A percentile compares a stretch with the other conserved stretches of the same genome.
These are phyloP conservation scores for Phaeotremella fagi DNA, from an alignment of 768 basidiomycete species.

Conservation along the genomic window DNA sequence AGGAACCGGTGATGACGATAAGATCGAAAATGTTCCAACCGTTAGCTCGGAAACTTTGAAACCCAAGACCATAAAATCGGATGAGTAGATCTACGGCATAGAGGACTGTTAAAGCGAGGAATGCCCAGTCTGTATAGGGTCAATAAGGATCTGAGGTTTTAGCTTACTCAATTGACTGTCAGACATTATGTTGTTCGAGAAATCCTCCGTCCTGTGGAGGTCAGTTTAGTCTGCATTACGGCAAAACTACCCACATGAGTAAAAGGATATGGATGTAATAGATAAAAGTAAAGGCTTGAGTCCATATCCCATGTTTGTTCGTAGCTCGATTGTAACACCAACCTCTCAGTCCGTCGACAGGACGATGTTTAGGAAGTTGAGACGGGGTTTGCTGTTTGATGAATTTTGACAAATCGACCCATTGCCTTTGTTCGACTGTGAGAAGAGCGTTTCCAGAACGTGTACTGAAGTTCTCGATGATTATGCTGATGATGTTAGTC, in stretches of 20 bases:
- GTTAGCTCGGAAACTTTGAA: slow-evolving; percentile 74
- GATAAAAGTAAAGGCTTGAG: slow-evolving; percentile 67
- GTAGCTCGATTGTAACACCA: slow-evolving; percentile 94
- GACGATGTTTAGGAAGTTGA: slow-evolving; percentile 65
- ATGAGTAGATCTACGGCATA: slow-evolving; percentile 73
- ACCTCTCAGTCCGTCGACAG: slow-evolving; percentile 56
- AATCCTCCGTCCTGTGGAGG: slow-evolving; percentile 70
- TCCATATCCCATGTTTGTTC: slow-evolving; percentile 91
- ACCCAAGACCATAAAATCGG: slow-evolving; percentile 78
- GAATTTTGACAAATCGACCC: slow-evolving; percentile 87
- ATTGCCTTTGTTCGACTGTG: slow-evolving; percentile 81
- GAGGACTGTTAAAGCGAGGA: slow-evolving; percentile 64
- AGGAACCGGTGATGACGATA: slow-evolving; percentile 70
- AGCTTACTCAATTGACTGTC: slow-evolving; percentile 46
- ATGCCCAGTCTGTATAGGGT: slow-evolving; percentile 60
- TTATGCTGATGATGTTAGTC: slow-evolving; percentile 62
- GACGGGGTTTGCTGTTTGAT: slow-evolving; percentile 82
- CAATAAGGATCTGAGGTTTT: background rate
- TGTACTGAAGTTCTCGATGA: slow-evolving; percentile 85
- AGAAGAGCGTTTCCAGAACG: slow-evolving; percentile 81
- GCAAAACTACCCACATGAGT: slow-evolving; percentile 56
- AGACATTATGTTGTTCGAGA: slow-evolving; percentile 54
- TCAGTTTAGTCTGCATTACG: slow-evolving; percentile 1
- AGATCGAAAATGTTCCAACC: slow-evolving; percentile 95
- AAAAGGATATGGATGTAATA: slow-evolving; percentile 76